Evolutionary conservation across 768 basidiomycete species (phyloP), one percentile per base, ranked within the genome.

Genomic region (Boletus bicolor): DNA sequence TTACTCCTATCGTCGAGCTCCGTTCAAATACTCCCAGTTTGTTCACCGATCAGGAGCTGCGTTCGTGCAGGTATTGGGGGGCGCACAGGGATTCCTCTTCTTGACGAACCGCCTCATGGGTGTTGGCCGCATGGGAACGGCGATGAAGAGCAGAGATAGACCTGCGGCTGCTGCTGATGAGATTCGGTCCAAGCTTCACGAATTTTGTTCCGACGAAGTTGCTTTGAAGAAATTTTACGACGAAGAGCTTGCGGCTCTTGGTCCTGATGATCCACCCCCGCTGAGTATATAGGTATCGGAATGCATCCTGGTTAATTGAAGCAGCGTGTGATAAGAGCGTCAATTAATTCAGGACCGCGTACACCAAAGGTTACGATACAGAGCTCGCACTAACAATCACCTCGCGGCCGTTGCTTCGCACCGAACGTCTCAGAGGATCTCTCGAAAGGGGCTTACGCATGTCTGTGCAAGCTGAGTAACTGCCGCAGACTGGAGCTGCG

Each of bases 21-120:
- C 85, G 5, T 91, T 85, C 75, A 79, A 81, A 59, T 82, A 93
- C 72, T 90, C 93, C 19, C 96, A 98, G 68, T 98, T 92, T 68
- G 89, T 97, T 32, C 96, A 97, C 66, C 84, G 86, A 47, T 83
- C 88, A 5, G 97, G 97, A 2, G 83, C 89, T 24, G 93, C 91
- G 9, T 93, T 98, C 66, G 85, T 93, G 9, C 93, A 97, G 68
- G 87, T 96, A 55, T 65, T 94, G 5, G 91, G 88, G 2, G 91
- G 86, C 2, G 70, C 78, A 4, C 78, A 87, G 51, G 93, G 94
- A 0, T 95, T 93, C 71, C 72, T 93, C 55, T 96, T 95, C 77
- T 76, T 93, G 62, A 94, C 90, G 51, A 98, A 98, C 68, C 78
- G 93, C 24, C 75, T 95, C 54, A 88, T 91, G 78, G 85, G 81